Conservation (phyloP, 495 filamentous ascomycete species). For the Thozetella sp. region DNA sequence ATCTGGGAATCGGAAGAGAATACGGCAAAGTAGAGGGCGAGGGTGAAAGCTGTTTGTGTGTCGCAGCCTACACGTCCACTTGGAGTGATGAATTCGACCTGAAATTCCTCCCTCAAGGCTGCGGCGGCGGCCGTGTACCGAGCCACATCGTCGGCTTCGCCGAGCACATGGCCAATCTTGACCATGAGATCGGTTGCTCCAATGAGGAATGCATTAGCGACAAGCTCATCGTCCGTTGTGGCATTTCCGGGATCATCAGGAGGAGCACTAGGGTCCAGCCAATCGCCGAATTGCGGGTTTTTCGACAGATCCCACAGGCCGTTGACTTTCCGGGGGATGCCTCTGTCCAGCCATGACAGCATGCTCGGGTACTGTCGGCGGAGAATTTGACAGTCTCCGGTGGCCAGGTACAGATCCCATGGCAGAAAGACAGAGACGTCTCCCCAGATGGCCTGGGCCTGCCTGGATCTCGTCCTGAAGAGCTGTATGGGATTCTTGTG, state of each 20-base stretch:
- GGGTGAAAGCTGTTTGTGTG: slow-evolving; percentile 41
- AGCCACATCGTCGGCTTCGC: not conserved
- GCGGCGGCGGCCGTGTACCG: slow-evolving; percentile 25
- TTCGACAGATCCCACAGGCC: slow-evolving; percentile 38
- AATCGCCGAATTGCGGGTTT: slow-evolving; percentile 46
- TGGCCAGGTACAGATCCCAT: slow-evolving; percentile 2
- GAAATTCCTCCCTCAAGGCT: slow-evolving; percentile 42
- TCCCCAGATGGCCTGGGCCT: not conserved
- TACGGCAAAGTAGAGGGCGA: slow-evolving; percentile 40
- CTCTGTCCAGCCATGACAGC: slow-evolving; percentile 38
- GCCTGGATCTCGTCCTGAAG: too few species aligned
- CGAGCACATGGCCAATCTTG: not conserved
- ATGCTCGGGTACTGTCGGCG: slow-evolving; percentile 38
- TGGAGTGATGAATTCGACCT: slow-evolving; percentile 33
- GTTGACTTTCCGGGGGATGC: slow-evolving; percentile 31
- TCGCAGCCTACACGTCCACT: slow-evolving; percentile 32
- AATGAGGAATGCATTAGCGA: not conserved
- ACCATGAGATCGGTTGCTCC: not conserved
- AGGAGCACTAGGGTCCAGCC: slow-evolving; percentile 48
- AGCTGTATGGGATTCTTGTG: not conserved
- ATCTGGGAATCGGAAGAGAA: slow-evolving; percentile 11
- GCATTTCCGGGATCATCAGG: slow-evolving; percentile 32
- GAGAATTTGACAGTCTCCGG: slow-evolving; percentile 37
- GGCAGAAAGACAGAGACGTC: not conserved
- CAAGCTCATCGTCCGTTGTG: slow-evolving; percentile 26